Percentiles rank a stretch among this genome's conserved stretches.
Conservation (phyloP, 208 protist species). For the Herpetomonas muscarum region DNA sequence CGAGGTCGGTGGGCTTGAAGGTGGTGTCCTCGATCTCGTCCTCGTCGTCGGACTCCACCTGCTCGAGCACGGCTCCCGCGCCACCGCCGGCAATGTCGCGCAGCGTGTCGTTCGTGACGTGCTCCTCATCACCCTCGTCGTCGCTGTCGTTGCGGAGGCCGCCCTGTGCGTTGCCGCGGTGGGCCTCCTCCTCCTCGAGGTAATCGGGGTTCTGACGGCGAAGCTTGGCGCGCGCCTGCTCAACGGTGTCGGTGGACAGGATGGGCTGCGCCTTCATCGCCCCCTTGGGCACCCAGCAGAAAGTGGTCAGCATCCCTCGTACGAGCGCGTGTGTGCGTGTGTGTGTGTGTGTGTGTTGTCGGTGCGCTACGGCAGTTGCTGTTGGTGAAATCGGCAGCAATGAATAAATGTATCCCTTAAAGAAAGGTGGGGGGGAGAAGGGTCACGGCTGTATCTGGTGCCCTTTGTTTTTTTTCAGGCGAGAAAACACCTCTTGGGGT, state of each 20-base stretch:
- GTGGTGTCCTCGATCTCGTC: slow-evolving; percentile 88
- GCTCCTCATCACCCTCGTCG: slow-evolving; percentile 30
- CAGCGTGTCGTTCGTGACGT: slow-evolving; percentile 46
- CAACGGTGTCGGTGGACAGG: slow-evolving; percentile 69
- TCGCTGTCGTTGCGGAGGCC: slow-evolving; percentile 18
- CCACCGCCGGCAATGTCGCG: slow-evolving; percentile 68
- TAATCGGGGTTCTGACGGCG: slow-evolving; percentile 63
- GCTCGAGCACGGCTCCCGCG: slow-evolving; percentile 58
- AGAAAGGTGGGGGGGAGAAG: too few species aligned
- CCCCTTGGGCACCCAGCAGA: slow-evolving; percentile 82
- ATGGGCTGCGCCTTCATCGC: slow-evolving; percentile 79
- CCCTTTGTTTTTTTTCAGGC: too few species aligned
- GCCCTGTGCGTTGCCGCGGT: not conserved
- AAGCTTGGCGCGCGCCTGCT: slow-evolving; percentile 68
- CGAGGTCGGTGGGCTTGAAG: slow-evolving; percentile 91
- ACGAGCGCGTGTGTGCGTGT: not conserved
- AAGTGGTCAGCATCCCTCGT: slow-evolving; percentile 64
- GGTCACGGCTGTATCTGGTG: too few species aligned
- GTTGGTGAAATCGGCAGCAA: not conserved
- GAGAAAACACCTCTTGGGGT: too few species aligned
- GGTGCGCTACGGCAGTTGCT: not conserved
- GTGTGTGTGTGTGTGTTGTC: slow-evolving; percentile 6
- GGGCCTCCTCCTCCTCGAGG: slow-evolving; percentile 34
- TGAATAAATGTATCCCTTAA: not conserved
- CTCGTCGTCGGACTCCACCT: slow-evolving; percentile 83